Evolutionary conservation across 176 grass and related monocot species (phyloP), one percentile per base, ranked within the genome.

Genomic region (Puccinellia tenuiflora): DNA sequence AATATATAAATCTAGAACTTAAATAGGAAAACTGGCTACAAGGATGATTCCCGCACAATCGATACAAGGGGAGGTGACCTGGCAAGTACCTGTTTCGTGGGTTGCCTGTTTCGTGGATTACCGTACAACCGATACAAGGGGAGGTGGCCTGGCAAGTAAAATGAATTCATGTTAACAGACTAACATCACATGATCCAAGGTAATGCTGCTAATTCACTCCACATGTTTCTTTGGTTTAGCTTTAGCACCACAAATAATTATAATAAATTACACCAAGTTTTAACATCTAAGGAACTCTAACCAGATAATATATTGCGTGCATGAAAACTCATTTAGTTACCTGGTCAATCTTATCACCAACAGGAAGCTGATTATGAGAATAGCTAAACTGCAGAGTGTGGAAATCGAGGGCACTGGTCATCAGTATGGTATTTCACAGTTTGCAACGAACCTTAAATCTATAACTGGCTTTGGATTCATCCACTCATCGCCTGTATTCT

Each of bases 401-500:
- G 18, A 7, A 64, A 35, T 35, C 7, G 3, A 75, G 8, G 4
- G n/a, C n/a, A n/a, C n/a, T n/a, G n/a, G n/a, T n/a, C n/a, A n/a
- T 46, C 22, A 68, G 28, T 88, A 52, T 28, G 16, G 35, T 83
- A 85, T 78, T 51, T 45, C 10, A 64, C 18, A 76, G 81, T 52
- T 28, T 15, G 60, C 33, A 81, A 86, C 6, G 15, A 71, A 99
- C 96, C 96, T 99, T 84, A 99, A 88, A 87, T 99, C 96, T 87
- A 88, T 85, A 56, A 99, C 62, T 79, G 93, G 85, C 81, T 99
- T 99, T 25, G 96, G 96, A 90, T 99, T 96, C 96, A 99, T 99
- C 93, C 96, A 99, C 43, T 92, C 93, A 76, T 99, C 93, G 38
- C 91, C 93, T 34, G 61, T 87, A 85, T 54, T 88, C 91, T 99